phyloP scores from a whole-genome alignment of 495 filamentous ascomycete species.

The Sabuloglossum arenarium region DNA sequence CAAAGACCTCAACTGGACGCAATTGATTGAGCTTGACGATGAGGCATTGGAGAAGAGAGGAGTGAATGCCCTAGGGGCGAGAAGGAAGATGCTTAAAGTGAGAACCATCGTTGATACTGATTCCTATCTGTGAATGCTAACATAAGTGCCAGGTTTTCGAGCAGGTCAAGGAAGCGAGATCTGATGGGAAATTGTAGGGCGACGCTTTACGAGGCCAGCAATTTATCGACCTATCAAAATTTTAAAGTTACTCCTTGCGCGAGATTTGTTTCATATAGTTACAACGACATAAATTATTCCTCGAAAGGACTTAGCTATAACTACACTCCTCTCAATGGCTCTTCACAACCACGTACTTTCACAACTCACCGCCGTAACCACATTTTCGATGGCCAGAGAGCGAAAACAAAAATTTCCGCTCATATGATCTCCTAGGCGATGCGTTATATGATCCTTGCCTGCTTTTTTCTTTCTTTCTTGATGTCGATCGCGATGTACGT shows the following conservation, averaged over 20 bases:
- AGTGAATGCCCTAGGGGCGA: constrained; percentile 83
- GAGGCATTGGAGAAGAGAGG: constrained; percentile 83
- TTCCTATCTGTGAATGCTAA: constrained; percentile 8
- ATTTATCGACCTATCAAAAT: not conserved
- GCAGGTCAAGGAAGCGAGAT: constrained; percentile 58
- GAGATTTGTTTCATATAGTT: not conserved
- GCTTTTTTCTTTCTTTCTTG: not conserved
- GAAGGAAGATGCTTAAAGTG: constrained; percentile 97
- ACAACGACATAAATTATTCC: not conserved
- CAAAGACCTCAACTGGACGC: constrained; percentile 94
- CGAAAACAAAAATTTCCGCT: not conserved
- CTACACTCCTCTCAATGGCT: not conserved
- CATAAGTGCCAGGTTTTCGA: constrained; percentile 52
- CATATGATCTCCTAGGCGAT: not conserved
- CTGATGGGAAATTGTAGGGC: constrained; percentile 14
- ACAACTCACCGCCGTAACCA: not conserved
- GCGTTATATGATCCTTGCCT: not conserved
- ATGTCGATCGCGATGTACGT: not conserved
- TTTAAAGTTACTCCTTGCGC: not conserved
- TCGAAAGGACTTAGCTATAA: not conserved
- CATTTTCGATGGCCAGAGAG: not conserved
- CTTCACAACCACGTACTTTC: not conserved
- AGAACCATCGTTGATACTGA: constrained; percentile 7
- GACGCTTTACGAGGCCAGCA: not conserved
- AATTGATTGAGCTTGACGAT: constrained; percentile 78